Evolutionary conservation across 2,329 filamentous ascomycete genomes (phyloP), one percentile per base, ranked within the genome.

Genomic region (Magnaporthiopsis rhizophila): DNA sequence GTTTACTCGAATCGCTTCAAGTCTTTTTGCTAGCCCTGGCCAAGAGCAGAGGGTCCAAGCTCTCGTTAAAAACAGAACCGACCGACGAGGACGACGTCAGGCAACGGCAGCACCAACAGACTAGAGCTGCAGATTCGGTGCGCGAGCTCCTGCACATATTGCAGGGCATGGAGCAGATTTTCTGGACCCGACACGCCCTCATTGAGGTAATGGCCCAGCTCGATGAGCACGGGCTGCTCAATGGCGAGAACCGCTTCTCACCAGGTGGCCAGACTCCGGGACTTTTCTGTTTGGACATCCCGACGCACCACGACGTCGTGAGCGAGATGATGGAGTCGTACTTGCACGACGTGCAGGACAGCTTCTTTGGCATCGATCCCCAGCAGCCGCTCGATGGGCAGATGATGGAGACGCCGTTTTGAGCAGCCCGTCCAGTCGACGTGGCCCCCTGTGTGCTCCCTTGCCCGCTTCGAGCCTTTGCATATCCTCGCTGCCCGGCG

Each of bases 141-240:
- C 63, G 65, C 6, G 60, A 65, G 11, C 67, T 69, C 53, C 66
- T 71, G 58, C 66, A 64, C 38, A 68, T 65, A 6, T 64, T 72
- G 5, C 68, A 69, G 61, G 69, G 67, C 26, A 72, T 72, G 71
- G 71, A 72, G 65, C 68, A 68, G 66, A 66, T 71, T 12, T 69
- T 70, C 58, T 69, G 68, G 69, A 69, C 69, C 6, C 64, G 65
- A 18, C 69, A 70, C 36, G 69, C 67, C 3, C 64, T 71, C 6
- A 65, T 66, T 2, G 70, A 71, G 59, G 69, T 71, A 32, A 68
- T 68, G 67, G 70, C 67, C 6, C 70, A 73, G 64, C 65, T 70
- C 32, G 66, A 69, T 1, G 69, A 70, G 66, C 66, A 69, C 57
- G 69, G 69, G 11, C 66, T 69, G 30, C 58, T 69, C 11, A 67